A percentile compares a stretch with the other conserved stretches of the same genome.
These are phyloP conservation scores for Pouteria campechiana DNA, from an alignment of 179 eudicot species.

Conservation along the genomic window DNA sequence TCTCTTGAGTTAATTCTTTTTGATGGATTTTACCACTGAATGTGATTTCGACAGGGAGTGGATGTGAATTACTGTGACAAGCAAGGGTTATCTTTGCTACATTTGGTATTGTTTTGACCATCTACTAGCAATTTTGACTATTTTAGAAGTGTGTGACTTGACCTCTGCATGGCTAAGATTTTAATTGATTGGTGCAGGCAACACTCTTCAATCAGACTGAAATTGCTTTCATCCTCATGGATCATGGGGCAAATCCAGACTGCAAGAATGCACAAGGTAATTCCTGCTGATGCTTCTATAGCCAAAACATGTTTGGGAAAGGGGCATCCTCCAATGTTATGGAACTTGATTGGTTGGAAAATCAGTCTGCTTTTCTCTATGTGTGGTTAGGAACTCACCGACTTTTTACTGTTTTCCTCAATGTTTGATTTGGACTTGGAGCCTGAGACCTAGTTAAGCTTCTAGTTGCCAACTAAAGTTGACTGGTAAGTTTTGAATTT, in stretches of 20 bases:
- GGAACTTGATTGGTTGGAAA: too few relatives aligned
- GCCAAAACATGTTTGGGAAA: too few relatives aligned
- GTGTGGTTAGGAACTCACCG: too few relatives aligned
- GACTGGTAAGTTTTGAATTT: too few relatives aligned
- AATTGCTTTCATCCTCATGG: slow-evolving; percentile 79
- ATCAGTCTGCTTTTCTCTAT: too few relatives aligned
- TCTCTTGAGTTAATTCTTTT: background rate
- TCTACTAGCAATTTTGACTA: background rate
- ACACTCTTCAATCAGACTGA: slow-evolving; percentile 87
- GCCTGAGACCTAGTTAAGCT: too few relatives aligned
- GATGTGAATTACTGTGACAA: slow-evolving; percentile 93
- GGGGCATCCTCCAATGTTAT: too few relatives aligned
- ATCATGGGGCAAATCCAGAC: slow-evolving; percentile 72
- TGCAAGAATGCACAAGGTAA: slow-evolving; percentile 83
- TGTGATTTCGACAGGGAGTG: slow-evolving; percentile 51
- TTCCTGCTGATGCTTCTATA: too few relatives aligned
- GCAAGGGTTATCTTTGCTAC: slow-evolving; percentile 87
- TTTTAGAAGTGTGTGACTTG: background rate
- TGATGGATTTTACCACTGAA: background rate
- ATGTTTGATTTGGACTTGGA: too few relatives aligned
- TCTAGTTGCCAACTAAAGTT: too few relatives aligned
- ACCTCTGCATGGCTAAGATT: background rate
- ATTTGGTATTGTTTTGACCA: slow-evolving; percentile 44
- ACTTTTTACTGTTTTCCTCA: too few relatives aligned
- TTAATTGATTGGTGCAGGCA: slow-evolving; percentile 38